Evolutionary conservation across 371 early-diverging fungal genomes (phyloP), one percentile per base, ranked within the genome.

Genomic region (Nosema muscidifuracis): DNA sequence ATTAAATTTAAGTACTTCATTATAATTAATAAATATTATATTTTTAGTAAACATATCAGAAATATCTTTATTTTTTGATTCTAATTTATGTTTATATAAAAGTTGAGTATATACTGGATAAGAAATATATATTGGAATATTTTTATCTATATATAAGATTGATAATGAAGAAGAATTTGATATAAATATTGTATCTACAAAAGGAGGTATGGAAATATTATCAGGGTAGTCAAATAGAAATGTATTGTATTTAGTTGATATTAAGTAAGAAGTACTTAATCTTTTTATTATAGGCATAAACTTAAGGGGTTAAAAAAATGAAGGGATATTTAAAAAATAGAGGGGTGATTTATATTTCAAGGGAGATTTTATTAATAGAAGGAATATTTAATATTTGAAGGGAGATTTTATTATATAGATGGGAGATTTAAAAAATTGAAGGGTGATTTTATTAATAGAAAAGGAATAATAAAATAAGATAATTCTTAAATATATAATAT

Each of bases 71-170:
- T 47, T 47, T 12, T 38, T 13, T 7, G 4, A 7, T 38, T 38
- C 13, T 38, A 38, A 7, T 13, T 38, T 38, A n/a, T 47, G 47
- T n/a, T 47, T 47, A n/a, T 47, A 47, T 40, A 75, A 63, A 38
- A 80, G 40, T 61, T 80, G 80, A 18, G 66, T 34, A 77, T 77
- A 80, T 3, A 80, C 65, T 20, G 62, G 67, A 15, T 77, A 67
- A 56, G 80, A 77, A 26, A 75, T 51, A 57, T 80, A 80, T 0
- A 80, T 69, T 9, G 79, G 76, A 15, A 76, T 53, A 31, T 71
- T 55, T 62, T 64, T 72, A 28, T 71, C 58, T 4, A 69, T 28
- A 63, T 77, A 80, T 31, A 80, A 77, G 0, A 77, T 73, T 10
- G 71, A 67, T 26, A 80, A 64, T n/a, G 74, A 70, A 24, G 67